These are phyloP conservation scores for Closterium sp. DNA, from an alignment of 139 green algal genomes.

Conservation along the genomic window DNA sequence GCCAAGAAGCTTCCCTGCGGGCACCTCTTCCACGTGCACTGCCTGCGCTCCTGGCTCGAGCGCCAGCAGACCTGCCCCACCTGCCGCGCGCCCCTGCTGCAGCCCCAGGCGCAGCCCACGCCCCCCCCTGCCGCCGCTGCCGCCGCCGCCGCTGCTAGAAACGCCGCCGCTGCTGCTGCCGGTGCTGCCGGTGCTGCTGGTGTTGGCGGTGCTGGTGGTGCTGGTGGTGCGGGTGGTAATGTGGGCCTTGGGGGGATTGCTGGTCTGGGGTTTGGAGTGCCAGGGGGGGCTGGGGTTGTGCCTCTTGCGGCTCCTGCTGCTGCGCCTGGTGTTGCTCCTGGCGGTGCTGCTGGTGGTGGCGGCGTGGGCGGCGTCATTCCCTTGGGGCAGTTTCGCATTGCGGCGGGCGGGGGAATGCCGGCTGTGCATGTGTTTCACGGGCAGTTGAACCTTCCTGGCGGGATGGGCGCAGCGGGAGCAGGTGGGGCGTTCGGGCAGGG, in stretches of 20 bases:
- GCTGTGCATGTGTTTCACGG: neutral
- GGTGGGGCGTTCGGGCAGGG: too few species aligned
- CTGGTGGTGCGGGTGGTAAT: neutral
- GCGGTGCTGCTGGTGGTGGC: neutral
- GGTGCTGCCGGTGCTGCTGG: neutral
- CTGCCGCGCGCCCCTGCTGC: slow-evolving; percentile 86
- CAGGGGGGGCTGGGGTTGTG: neutral
- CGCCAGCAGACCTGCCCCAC: slow-evolving; percentile 85
- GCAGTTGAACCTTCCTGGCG: neutral
- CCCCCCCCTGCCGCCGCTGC: neutral
- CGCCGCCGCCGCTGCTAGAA: neutral
- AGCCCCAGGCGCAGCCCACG: neutral
- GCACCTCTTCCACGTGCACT: slow-evolving; percentile 96
- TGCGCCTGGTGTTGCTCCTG: neutral
- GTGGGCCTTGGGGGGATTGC: too few species aligned
- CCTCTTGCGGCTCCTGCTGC: neutral
- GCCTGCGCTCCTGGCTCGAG: slow-evolving; percentile 95
- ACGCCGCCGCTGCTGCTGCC: slow-evolving; percentile 61
- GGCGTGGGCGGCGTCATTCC: neutral
- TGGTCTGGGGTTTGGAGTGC: neutral
- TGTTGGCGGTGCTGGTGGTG: neutral
- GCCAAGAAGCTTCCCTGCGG: slow-evolving; percentile 89
- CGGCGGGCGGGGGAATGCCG: neutral
- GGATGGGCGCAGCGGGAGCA: neutral
- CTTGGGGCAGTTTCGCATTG: neutral